These are phyloP conservation scores for Aspergillus ruber DNA, from an alignment of 2,329 filamentous ascomycete genomes.

Conservation along the genomic window DNA sequence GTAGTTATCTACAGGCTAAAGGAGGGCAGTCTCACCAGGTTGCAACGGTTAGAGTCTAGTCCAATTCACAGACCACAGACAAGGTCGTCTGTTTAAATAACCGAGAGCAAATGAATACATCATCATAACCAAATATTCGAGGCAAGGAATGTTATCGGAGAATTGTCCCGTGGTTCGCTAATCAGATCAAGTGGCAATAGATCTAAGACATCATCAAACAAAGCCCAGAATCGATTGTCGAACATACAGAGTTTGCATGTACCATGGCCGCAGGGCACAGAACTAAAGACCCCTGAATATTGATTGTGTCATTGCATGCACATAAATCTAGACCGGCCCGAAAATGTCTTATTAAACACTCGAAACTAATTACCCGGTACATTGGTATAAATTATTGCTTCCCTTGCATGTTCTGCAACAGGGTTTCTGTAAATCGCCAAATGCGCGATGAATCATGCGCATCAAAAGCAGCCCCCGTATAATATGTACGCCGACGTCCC, in stretches of 20 bases:
- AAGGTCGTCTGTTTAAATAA: neutral
- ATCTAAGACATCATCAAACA: neutral
- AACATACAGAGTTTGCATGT: neutral
- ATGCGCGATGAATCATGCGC: slow-evolving; percentile 5
- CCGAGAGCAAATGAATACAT: neutral
- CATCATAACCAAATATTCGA: neutral
- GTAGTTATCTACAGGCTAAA: neutral
- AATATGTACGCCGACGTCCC: slow-evolving; percentile 33
- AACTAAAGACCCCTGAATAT: no score
- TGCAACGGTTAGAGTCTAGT: neutral
- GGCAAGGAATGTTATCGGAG: neutral
- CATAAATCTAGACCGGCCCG: no score
- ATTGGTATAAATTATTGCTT: neutral
- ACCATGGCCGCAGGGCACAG: neutral
- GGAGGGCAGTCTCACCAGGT: neutral
- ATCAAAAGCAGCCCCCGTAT: slow-evolving; percentile 26
- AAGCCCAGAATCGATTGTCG: neutral
- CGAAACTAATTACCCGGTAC: no score
- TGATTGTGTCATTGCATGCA: no score
- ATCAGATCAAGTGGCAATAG: neutral
- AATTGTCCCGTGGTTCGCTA: neutral
- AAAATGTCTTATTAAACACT: neutral
- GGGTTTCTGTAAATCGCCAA: neutral
- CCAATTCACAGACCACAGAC: neutral
- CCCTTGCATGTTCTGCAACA: neutral